Percentiles rank a stretch among this genome's conserved stretches.
Conservation (phyloP, 305 asterid genomes). For the Fraxinus latifolia region DNA sequence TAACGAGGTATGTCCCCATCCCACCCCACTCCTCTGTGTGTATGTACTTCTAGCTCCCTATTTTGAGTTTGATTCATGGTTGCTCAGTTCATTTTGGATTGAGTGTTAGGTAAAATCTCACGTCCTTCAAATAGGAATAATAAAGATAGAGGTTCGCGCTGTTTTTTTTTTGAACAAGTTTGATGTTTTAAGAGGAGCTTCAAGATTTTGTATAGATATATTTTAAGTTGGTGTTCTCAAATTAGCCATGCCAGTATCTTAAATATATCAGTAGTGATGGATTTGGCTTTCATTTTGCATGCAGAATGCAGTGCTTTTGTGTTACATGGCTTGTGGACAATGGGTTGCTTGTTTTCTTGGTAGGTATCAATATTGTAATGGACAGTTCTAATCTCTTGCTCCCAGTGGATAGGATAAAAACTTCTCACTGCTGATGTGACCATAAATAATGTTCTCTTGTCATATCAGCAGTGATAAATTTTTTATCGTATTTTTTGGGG, state of each 20-base stretch:
- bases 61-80: neutral
- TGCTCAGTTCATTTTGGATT: neutral
- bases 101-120: neutral
- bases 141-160: neutral
- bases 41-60: neutral
- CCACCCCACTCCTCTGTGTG: neutral
- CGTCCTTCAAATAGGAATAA: neutral
- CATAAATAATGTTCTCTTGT: too few species aligned
- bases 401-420: neutral
- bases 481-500: neutral
- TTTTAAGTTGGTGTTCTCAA: neutral
- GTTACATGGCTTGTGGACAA: conserved; percentile 76
- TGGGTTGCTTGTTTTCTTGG: conserved; percentile 68
- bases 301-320: conserved; percentile 77
- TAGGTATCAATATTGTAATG: neutral
- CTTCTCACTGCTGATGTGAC: neutral
- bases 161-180: neutral
- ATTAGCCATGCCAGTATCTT: neutral
- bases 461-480: neutral
- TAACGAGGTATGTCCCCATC: conserved; percentile 48
- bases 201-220: neutral
- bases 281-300: conserved; percentile 23
- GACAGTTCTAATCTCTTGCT: neutral
- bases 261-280: neutral
- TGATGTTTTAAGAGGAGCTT: neutral